Percentiles rank a stretch among this genome's conserved stretches.
These are phyloP conservation scores for Coemansia sp. DNA, from an alignment of 192 early-diverging fungal species.

Conservation along the genomic window DNA sequence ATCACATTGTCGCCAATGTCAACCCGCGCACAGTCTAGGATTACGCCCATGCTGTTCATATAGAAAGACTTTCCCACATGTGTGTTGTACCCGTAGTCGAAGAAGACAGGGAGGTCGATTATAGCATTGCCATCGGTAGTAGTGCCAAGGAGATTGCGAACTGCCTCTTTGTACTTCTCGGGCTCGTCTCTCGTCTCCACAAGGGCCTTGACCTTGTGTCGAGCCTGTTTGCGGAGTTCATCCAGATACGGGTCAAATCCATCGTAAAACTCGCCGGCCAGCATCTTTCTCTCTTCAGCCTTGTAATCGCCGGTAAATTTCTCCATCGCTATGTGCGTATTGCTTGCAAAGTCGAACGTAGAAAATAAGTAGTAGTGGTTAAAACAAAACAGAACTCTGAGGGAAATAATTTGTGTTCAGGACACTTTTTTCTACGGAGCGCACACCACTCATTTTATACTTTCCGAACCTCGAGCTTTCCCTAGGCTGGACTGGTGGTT, in stretches of 20 bases:
- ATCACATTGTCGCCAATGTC: slow-evolving; percentile 71
- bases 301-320: slow-evolving; percentile 9
- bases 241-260: slow-evolving; percentile 58
- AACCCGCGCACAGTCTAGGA: slow-evolving; percentile 75
- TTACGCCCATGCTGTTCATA: slow-evolving; percentile 70
- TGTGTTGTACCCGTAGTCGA: slow-evolving; percentile 81
- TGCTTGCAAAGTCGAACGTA: not conserved
- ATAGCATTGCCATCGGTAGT: slow-evolving; percentile 55
- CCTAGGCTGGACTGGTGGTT: no score
- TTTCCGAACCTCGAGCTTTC: no score
- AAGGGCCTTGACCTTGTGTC: slow-evolving; percentile 32
- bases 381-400: not conserved
- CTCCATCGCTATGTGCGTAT: not conserved
- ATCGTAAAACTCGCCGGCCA: slow-evolving; percentile 60
- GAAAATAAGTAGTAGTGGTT: not conserved
- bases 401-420: no score
- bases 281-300: slow-evolving; percentile 65
- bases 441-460: no score
- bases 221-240: slow-evolving; percentile 25
- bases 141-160: slow-evolving; percentile 58
- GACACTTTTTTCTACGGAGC: no score
- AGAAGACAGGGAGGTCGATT: slow-evolving; percentile 69
- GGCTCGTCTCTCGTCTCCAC: slow-evolving; percentile 29
- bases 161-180: slow-evolving; percentile 15
- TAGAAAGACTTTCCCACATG: slow-evolving; percentile 71